Base-by-base conservation (phyloP, 345 rosid species). In the Citrus mangshanensis region DNA sequence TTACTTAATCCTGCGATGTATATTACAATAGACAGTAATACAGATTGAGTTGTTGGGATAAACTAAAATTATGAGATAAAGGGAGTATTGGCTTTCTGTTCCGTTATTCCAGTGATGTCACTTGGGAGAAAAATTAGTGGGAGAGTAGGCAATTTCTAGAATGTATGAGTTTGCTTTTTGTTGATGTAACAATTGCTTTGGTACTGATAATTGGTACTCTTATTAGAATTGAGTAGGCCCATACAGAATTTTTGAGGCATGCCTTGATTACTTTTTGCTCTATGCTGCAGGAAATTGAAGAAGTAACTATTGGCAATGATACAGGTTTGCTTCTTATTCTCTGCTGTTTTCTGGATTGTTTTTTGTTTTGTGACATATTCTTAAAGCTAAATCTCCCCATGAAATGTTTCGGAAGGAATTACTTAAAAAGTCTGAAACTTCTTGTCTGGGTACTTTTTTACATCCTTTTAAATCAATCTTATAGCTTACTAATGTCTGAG, bases 221-320 rank as follows among this genome's bases (percentile, higher is more conserved):
- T 65, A 12, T 63, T 63, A 27, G 35, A 76, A 51, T 18, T 56
- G 64, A 56, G 30, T 28, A 18, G 8, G 19, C 38, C 51, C 49
- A 8, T 75, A 40, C 16, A 46, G 13, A 51, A 32, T 63, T 51
- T 56, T 70, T 24, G 72, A 30, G 34, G 27, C 64, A 68, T 74
- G 55, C 70, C 18, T 75, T 79, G 75, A 80, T 30, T 75, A n/a
- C 62, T 16, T 59, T 69, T 80, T 60, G 64, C 54, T 75, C 66
- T 71, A 14, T 80, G 84, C 19, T 90, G 86, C 93, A 97, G 99
- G 97, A 90, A 80, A 76, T 84, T 83, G 95, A 84, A 72, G 82
- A 84, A 73, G 72, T 76, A 68, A 82, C 80, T 67, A 74, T 82
- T 62, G 87, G 82, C 77, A 89, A 97, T 82, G 96, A 97, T 83